Conservation (phyloP, 352 stramenopile genomes). For the Stephanocyclus meneghinianus region DNA sequence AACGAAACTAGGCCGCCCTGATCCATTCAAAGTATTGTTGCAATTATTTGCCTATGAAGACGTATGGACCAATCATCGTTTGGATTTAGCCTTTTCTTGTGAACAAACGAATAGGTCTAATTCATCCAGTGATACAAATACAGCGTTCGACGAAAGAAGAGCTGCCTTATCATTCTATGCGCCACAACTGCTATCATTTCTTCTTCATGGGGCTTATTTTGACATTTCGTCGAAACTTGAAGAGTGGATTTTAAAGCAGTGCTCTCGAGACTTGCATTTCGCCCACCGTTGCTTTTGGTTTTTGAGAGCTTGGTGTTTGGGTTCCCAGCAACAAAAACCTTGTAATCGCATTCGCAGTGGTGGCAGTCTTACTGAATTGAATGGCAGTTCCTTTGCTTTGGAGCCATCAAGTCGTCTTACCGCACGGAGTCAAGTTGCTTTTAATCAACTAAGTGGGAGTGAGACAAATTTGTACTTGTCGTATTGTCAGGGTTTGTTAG, state of each 20-base stretch:
- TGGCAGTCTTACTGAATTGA: conserved; percentile 7
- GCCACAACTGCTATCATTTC: conserved; percentile 80
- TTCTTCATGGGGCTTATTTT: conserved; percentile 79
- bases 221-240: conserved; percentile 70
- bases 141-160: conserved; percentile 40
- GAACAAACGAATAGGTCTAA: conserved; percentile 17
- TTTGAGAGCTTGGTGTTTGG: conserved; percentile 75
- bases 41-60: conserved; percentile 84
- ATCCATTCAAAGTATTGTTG: conserved; percentile 75
- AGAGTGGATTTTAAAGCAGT: conserved; percentile 79
- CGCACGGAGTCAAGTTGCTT: conserved; percentile 3
- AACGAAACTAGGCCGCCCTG: conserved; percentile 36
- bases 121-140: conserved; percentile 15
- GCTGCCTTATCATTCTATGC: conserved; percentile 74
- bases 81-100: conserved; percentile 70
- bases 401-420: conserved; percentile 15
- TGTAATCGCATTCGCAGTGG: conserved; percentile 6
- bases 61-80: conserved; percentile 59
- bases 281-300: conserved; percentile 84
- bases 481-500: conserved; percentile 16
- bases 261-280: conserved; percentile 75
- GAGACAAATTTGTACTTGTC: conserved; percentile 54
- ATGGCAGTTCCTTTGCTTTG: conserved; percentile 15
- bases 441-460: conserved; percentile 37
- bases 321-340: conserved; percentile 7